Base-by-base conservation (phyloP, 352 stramenopile species). In the Thalassiosira ordinaria region DNA sequence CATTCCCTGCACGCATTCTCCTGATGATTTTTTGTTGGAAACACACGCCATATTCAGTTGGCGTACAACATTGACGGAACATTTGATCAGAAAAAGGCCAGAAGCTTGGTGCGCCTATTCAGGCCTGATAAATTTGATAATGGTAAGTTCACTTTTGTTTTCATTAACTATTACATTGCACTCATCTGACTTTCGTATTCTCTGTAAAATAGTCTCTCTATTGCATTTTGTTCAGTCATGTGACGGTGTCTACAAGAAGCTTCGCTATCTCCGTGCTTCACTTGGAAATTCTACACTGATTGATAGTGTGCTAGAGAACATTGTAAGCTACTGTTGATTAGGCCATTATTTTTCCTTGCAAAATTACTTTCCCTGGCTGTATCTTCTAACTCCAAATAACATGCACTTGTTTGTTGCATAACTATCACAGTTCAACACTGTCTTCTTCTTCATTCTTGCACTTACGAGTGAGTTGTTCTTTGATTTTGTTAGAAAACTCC, bases 271-370 rank as follows among this genome's bases (percentile, higher is more conserved):
- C 1, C 77, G 77, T 56, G 77, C 77, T 57, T 72, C 61, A n/a
- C 57, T 79, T 9, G 71, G 62, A 20, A 85, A 84, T 52, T 81
- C 68, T 35, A 84, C 82, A 31, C 75, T 86, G 39, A 91, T 93
- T 53, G 86, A 93, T 67, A 47, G 71, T n/a, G 88, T 92, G 4
- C 67, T 93, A 9, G 84, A 93, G 44, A 81, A 82, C 41, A 88
- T 91, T n/a, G 18, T 57, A 27, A 57, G 26, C 39, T 47, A 8
- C 18, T 47, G 5, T 47, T 20, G 39, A 47, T 2, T 16, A 18
- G 39, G 16, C 6, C 6, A 57, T 29, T 27, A 8, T 57, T 7
- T 57, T 57, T 16, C 37, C 16, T 47, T 47, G 37, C 16, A 47
- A 47, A 16, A 16, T 47, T 47, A 9, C 9, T 47, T 47, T 47